Evolutionary conservation across 352 stramenopile genomes (phyloP).

Genomic region (Pythium sp.): DNA sequence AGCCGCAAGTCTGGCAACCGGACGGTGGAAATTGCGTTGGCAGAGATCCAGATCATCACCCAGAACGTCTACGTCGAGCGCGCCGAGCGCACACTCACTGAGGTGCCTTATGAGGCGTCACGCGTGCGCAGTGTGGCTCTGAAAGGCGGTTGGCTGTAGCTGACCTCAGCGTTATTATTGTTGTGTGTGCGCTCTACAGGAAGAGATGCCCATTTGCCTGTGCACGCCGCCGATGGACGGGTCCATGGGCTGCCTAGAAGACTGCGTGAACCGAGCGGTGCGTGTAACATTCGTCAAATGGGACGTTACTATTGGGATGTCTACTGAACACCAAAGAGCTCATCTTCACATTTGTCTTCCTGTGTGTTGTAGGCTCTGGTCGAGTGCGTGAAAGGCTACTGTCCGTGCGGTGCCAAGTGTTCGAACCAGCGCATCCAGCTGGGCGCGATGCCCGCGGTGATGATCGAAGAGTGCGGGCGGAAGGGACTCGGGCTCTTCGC

Average conservation of each 20-base stretch:
- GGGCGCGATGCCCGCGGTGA: constrained; percentile 43
- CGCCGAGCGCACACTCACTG: constrained; percentile 42
- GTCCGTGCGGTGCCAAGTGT: constrained; percentile 59
- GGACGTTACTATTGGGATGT: background rate
- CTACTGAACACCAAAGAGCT: background rate
- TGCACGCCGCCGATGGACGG: constrained; percentile 37
- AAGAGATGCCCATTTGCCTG: constrained; percentile 65
- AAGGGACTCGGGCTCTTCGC: constrained; percentile 64
- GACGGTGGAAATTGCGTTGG: constrained; percentile 63
- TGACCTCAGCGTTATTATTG: background rate
- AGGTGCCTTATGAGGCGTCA: constrained; percentile 25
- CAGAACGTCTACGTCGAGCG: constrained; percentile 77
- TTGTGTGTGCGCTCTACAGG: constrained; percentile 29
- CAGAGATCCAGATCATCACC: constrained; percentile 66
- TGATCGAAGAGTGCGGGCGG: constrained; percentile 53
- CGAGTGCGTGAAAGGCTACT: constrained; percentile 59
- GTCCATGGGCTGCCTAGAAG: constrained; percentile 59
- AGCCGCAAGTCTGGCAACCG: constrained; percentile 68
- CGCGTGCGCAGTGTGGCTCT: background rate
- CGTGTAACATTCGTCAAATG: background rate
- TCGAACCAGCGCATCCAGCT: constrained; percentile 78
- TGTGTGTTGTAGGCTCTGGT: constrained; percentile 44
- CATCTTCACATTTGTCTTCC: background rate
- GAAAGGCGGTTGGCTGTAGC: background rate
- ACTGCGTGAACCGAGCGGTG: constrained; percentile 76